Evolutionary conservation across 1,284 basidiomycete species (phyloP).

Genomic region (Cystobasidium sp.): DNA sequence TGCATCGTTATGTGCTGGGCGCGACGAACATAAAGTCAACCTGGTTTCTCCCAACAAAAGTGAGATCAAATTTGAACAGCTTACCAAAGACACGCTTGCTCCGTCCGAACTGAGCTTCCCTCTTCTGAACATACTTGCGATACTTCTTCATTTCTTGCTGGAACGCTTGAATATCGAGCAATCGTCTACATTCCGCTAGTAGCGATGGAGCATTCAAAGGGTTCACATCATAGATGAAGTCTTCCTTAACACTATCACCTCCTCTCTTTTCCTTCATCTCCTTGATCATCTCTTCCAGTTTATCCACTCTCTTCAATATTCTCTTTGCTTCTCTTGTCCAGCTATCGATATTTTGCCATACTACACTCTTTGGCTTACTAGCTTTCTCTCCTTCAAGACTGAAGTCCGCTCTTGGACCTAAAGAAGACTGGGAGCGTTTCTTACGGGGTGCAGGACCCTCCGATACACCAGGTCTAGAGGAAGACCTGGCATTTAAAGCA

Average conservation of each 20-base stretch:
- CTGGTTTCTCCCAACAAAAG: conserved; percentile 21
- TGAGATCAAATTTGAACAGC: neutral
- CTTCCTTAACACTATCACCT: neutral
- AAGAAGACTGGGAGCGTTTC: conserved; percentile 44
- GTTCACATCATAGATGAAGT: conserved; percentile 14
- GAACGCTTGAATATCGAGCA: conserved; percentile 64
- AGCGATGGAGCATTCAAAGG: conserved; percentile 43
- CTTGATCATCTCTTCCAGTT: conserved; percentile 46
- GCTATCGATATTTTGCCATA: conserved; percentile 54
- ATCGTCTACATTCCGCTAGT: conserved; percentile 29
- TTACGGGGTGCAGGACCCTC: conserved; percentile 47
- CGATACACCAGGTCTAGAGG: conserved; percentile 39
- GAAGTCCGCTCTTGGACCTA: conserved; percentile 23
- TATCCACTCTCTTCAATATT: conserved; percentile 56
- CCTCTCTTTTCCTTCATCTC: neutral
- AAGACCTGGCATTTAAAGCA: conserved; percentile 44
- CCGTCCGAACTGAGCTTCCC: conserved; percentile 64
- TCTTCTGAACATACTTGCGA: conserved; percentile 68
- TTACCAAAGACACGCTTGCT: conserved; percentile 64
- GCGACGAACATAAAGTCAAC: neutral
- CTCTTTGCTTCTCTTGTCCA: conserved; percentile 56
- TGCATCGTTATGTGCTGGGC: conserved; percentile 84
- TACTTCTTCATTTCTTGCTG: conserved; percentile 69
- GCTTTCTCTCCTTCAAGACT: conserved; percentile 36
- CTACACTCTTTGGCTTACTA: conserved; percentile 48